Percentiles rank a stretch among this genome's conserved stretches.
These are phyloP conservation scores for Chytridium lagenaria DNA, from an alignment of 371 early-diverging fungal genomes.

Conservation along the genomic window DNA sequence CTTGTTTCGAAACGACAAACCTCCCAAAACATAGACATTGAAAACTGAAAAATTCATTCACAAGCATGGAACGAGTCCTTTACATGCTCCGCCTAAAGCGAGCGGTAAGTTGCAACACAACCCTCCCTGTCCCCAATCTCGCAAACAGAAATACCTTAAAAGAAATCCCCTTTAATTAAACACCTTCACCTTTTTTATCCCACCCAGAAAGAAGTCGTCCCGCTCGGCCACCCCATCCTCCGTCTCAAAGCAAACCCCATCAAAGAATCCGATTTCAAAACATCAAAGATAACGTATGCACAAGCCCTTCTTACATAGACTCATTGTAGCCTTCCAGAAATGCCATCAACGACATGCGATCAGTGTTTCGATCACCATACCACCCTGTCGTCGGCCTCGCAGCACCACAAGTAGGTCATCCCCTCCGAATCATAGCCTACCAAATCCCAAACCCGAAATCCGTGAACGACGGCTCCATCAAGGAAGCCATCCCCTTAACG, in stretches of 20 bases:
- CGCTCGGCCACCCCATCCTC: conserved; percentile 48
- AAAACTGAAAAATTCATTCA: no score
- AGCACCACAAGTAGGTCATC: conserved; percentile 53
- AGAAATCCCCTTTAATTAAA: neutral
- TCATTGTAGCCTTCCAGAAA: neutral
- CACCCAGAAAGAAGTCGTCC: conserved; percentile 27
- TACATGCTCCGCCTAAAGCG: conserved; percentile 22
- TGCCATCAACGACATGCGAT: conserved; percentile 31
- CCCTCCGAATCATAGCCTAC: conserved; percentile 50
- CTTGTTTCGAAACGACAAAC: neutral
- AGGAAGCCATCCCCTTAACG: neutral
- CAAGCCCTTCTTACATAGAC: neutral
- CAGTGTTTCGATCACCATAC: conserved; percentile 35
- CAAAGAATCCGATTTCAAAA: conserved; percentile 7
- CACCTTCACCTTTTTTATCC: neutral
- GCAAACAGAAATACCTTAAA: neutral
- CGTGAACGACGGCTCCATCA: conserved; percentile 1
- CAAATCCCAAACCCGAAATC: conserved; percentile 33
- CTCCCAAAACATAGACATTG: no score
- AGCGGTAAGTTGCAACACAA: conserved; percentile 19
- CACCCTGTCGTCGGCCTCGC: conserved; percentile 48
- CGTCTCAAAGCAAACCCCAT: conserved; percentile 33
- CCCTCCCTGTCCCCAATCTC: no score
- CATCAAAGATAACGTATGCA: neutral
- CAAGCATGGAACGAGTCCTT: conserved; percentile 7